Conservation (phyloP, 352 stramenopile genomes). For the Pythium rishiriense region DNA sequence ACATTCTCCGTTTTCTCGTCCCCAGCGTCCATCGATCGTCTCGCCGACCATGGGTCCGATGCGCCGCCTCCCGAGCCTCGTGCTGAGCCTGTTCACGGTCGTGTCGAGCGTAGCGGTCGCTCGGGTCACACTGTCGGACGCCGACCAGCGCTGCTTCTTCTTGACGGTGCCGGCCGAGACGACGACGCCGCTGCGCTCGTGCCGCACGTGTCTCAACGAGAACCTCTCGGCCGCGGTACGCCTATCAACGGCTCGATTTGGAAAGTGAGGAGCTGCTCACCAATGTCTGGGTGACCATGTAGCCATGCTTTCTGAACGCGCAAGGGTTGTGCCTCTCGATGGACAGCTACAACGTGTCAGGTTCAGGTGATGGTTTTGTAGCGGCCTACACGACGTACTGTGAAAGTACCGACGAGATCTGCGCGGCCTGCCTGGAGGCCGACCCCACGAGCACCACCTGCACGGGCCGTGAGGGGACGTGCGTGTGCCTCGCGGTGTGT, state of each 20-base stretch:
- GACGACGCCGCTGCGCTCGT: slow-evolving; percentile 1
- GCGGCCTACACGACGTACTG: slow-evolving; percentile 59
- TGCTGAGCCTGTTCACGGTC: not conserved
- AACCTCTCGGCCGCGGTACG: not conserved
- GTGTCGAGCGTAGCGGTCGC: not conserved
- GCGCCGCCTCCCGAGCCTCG: not conserved
- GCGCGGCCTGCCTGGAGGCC: slow-evolving; percentile 32
- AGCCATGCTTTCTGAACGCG: slow-evolving; percentile 16
- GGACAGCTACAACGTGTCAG: slow-evolving; percentile 1
- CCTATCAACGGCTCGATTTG: not conserved
- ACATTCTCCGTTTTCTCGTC: not conserved
- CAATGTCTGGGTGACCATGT: not conserved
- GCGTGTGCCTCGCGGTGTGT: slow-evolving; percentile 49
- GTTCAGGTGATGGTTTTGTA: slow-evolving; percentile 34
- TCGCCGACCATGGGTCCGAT: not conserved
- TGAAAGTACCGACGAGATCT: slow-evolving; percentile 34
- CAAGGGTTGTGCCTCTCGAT: slow-evolving; percentile 12
- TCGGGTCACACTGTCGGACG: not conserved
- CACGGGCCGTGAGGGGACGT: slow-evolving; percentile 32
- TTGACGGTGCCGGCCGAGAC: not conserved
- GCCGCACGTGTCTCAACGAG: slow-evolving; percentile 13
- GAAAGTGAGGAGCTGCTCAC: not conserved
- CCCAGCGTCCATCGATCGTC: too few relatives aligned
- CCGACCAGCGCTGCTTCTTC: slow-evolving; percentile 19
- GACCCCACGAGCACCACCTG: slow-evolving; percentile 28